Conservation (phyloP, 2,329 filamentous ascomycete genomes). For the Paracorniculantispora psalliotae region DNA sequence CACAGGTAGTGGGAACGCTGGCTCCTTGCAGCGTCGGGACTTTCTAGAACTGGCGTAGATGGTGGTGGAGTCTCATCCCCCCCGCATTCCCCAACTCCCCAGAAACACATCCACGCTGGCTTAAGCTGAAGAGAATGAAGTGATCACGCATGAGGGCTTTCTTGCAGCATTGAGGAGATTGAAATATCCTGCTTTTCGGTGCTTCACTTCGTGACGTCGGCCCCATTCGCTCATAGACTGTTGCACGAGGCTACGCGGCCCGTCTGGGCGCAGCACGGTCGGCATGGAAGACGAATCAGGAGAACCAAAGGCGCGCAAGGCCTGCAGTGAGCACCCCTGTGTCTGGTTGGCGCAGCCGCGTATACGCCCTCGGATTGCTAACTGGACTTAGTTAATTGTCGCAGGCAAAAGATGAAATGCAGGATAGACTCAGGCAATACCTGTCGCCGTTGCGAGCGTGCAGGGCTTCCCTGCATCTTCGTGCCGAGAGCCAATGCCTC, state of each 20-base stretch:
- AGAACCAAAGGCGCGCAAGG: constrained; percentile 25
- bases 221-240: not conserved
- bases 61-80: constrained; percentile 4
- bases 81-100: constrained; percentile 10
- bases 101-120: constrained; percentile 2
- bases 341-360: not conserved
- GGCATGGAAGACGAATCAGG: constrained; percentile 14
- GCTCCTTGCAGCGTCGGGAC: not conserved
- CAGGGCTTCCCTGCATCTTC: constrained; percentile 34
- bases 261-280: not conserved
- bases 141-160: not conserved
- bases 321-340: constrained; percentile 23
- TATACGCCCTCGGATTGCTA: not conserved
- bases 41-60: not conserved
- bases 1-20: not conserved
- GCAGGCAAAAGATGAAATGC: constrained; percentile 33
- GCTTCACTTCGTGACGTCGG: not conserved
- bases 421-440: constrained; percentile 29
- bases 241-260: not conserved
- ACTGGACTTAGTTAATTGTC: constrained; percentile 21
- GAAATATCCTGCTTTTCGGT: not conserved
- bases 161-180: not conserved
- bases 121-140: not conserved
- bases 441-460: constrained; percentile 29
- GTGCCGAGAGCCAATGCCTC: constrained; percentile 36